Percentiles rank a stretch among this genome's conserved stretches.
phyloP scores from a whole-genome alignment of 139 green algal species.

The Closterium sp. region DNA sequence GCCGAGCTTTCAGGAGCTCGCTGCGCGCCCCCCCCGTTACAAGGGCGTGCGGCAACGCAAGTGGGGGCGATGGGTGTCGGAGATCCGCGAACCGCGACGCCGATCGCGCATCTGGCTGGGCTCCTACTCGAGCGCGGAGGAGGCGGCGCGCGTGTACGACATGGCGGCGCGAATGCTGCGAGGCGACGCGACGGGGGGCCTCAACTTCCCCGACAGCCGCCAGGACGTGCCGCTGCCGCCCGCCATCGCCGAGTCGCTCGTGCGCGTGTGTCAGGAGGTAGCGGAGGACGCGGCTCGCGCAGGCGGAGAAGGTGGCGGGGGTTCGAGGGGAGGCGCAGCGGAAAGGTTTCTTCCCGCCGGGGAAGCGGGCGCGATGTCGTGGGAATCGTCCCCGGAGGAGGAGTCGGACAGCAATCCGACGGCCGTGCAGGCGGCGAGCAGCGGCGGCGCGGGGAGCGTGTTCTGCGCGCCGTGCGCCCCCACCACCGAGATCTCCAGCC shows the following conservation, averaged over 20 bases:
- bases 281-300: not conserved
- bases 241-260: conserved; percentile 1
- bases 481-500: not conserved
- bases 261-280: not conserved
- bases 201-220: conserved; percentile 72
- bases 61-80: conserved; percentile 59
- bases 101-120: conserved; percentile 56
- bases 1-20: not conserved
- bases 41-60: conserved; percentile 56
- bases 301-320: not conserved
- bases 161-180: conserved; percentile 64
- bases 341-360: not conserved
- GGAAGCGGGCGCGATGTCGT: not conserved
- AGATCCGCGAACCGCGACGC: conserved; percentile 55
- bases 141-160: conserved; percentile 61
- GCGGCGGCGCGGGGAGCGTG: not conserved
- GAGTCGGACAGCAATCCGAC: not conserved
- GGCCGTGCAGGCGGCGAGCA: not conserved
- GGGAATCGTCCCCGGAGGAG: not conserved
- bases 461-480: not conserved
- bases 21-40: conserved; percentile 10
- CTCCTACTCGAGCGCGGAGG: conserved; percentile 56
- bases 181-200: conserved; percentile 70
- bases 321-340: not conserved
- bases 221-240: conserved; percentile 1